Percentiles rank a stretch among this genome's conserved stretches.
Conservation (phyloP, 2,329 filamentous ascomycete genomes). For the Ambrosiella xylebori region DNA sequence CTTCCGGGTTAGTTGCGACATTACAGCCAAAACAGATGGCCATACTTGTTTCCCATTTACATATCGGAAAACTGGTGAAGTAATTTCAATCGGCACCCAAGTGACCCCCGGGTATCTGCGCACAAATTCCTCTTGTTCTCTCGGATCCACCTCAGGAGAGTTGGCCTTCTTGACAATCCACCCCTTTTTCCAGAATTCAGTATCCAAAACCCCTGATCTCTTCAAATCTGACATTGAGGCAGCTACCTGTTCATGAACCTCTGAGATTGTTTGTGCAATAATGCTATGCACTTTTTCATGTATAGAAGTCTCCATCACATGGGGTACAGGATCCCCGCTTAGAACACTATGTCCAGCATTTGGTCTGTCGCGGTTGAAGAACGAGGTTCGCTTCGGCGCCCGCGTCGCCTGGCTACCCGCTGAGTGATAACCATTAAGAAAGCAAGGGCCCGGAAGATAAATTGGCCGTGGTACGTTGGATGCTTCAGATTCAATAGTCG, state of each 20-base stretch:
- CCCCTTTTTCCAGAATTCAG: slow-evolving; percentile 21
- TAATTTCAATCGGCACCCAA: slow-evolving; percentile 23
- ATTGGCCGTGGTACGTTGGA: neutral
- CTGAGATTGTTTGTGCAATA: slow-evolving; percentile 17
- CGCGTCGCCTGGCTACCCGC: neutral
- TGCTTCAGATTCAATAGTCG: too few relatives aligned
- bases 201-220: slow-evolving; percentile 15
- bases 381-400: neutral
- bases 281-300: slow-evolving; percentile 13
- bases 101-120: slow-evolving; percentile 15
- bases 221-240: slow-evolving; percentile 18
- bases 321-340: neutral
- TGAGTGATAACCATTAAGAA: neutral
- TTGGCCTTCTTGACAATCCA: slow-evolving; percentile 27
- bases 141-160: slow-evolving; percentile 19
- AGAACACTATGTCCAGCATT: neutral
- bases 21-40: neutral
- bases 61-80: slow-evolving; percentile 21
- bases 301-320: neutral
- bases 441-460: neutral
- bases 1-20: neutral
- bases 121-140: slow-evolving; percentile 15
- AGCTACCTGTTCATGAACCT: slow-evolving; percentile 16
- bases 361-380: neutral
- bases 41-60: slow-evolving; percentile 10